Evolutionary conservation across 2,329 filamentous ascomycete species (phyloP).

Genomic region (Sphaerulina populicola): DNA sequence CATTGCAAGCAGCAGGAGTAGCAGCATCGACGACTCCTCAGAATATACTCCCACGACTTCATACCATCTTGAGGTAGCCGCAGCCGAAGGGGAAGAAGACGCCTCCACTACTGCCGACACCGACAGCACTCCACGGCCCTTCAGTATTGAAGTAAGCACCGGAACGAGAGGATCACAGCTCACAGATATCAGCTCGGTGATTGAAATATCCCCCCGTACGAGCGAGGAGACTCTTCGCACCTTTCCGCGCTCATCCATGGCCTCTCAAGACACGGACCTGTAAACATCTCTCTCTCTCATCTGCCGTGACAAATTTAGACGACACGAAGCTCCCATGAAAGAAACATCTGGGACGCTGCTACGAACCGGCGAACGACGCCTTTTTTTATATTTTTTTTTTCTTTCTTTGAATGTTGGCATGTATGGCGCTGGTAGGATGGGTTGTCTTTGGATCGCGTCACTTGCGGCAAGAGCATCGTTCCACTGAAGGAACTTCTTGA

Average conservation of each 20-base stretch:
- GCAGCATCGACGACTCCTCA: slow-evolving; percentile 19
- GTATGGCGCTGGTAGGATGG: neutral
- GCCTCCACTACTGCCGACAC: slow-evolving; percentile 11
- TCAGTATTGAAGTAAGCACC: slow-evolving; percentile 15
- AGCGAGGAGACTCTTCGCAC: slow-evolving; percentile 36
- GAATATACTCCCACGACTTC: slow-evolving; percentile 6
- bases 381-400: no score
- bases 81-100: slow-evolving; percentile 1
- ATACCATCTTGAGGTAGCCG: slow-evolving; percentile 6
- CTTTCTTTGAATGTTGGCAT: slow-evolving; percentile 1
- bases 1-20: slow-evolving; percentile 24
- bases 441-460: neutral
- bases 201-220: slow-evolving; percentile 35
- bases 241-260: slow-evolving; percentile 11
- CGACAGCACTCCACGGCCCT: slow-evolving; percentile 10
- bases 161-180: slow-evolving; percentile 21
- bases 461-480: neutral
- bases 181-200: slow-evolving; percentile 37
- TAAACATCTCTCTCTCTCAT: slow-evolving; percentile 7
- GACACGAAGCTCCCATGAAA: neutral
- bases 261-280: slow-evolving; percentile 14
- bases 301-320: neutral
- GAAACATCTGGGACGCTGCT: neutral
- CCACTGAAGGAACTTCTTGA: no score
- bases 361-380: neutral